Base-by-base conservation (phyloP, 805 yeast genomes). In the Tetrapisispora phaffii region DNA sequence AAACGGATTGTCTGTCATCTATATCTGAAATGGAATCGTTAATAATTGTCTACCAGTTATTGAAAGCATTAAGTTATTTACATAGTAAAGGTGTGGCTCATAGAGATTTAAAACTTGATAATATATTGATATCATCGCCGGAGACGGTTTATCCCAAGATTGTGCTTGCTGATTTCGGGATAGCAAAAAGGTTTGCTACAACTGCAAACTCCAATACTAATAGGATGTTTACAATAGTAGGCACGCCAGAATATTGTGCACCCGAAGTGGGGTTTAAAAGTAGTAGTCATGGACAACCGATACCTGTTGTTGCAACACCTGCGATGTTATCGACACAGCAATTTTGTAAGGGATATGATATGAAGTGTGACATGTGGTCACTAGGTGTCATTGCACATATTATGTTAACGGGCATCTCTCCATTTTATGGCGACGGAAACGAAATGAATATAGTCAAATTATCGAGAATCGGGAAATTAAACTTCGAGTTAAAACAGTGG, bases 221-320 rank as follows among this genome's bases (percentile, higher is more conserved):
- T 46, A 59, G 78, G 44, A 70, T 75, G 68, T 68, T 65, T 34
- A 72, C 81, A 0, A 66, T 74, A 0, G 80, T 75, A 1, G 82
- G 82, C 2, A 81, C 87, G 0, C 79, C 82, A 0, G 87, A 81
- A 55, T 81, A 81, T 53, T 73, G 80, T 46, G 87, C 88, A 1
- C 88, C 88, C 0, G 87, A 81, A 53, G 77, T 81, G 10, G 77
- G 80, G 0, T 67, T 76, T 43, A 68, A 61, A 38, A 56, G 58
- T 9, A 58, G 61, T 26, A 52, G 16, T 48, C 49, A 13, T 44
- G 35, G 19, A 29, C 24, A 20, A 3, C 10, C 41, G 1, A 7
- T 16, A 7, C 7, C 10, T 2, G 13, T 31, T 2, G 2, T 23
- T 17, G 19, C 20, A 9, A 7, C 31, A n/a, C 10, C 39, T 2